phyloP scores from a whole-genome alignment of 164 flowering plant species.

The Piper betle region DNA sequence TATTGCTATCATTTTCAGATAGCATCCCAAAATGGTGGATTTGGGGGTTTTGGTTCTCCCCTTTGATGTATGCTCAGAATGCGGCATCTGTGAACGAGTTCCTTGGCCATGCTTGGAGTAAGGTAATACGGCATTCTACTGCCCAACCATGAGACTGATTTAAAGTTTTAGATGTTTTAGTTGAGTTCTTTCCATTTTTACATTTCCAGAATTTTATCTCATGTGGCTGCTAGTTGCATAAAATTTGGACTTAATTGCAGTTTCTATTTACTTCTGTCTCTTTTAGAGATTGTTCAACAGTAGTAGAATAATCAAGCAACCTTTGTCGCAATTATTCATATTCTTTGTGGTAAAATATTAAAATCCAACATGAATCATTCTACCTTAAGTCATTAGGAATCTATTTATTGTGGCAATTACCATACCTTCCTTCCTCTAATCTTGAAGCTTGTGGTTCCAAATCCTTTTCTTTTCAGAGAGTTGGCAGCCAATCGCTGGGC shows the following conservation, averaged over 20 bases:
- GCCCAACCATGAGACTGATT: background rate
- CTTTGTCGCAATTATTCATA: background rate
- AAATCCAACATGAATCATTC: too few species aligned
- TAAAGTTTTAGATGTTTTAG: background rate
- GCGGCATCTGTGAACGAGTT: slow-evolving; percentile 92
- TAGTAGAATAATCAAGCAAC: background rate
- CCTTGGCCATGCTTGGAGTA: slow-evolving; percentile 84
- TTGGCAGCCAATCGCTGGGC: slow-evolving; percentile 40
- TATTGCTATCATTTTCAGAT: slow-evolving; percentile 30
- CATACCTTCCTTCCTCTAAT: background rate
- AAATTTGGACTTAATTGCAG: background rate
- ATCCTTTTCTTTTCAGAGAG: slow-evolving; percentile 28
- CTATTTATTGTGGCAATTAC: background rate
- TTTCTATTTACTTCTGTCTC: background rate
- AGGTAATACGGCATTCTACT: slow-evolving; percentile 29
- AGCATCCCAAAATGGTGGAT: slow-evolving; percentile 89
- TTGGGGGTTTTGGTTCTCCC: slow-evolving; percentile 98
- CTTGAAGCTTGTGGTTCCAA: background rate
- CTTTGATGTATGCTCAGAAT: slow-evolving; percentile 87
- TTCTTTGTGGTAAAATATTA: background rate
- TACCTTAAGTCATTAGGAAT: background rate
- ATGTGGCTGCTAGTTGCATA: background rate
- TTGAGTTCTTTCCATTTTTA: background rate
- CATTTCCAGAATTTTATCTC: background rate
- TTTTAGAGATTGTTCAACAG: background rate